Evolutionary conservation across 2,329 filamentous ascomycete species (phyloP), one percentile per base, ranked within the genome.

Genomic region (Penicillium sp.): DNA sequence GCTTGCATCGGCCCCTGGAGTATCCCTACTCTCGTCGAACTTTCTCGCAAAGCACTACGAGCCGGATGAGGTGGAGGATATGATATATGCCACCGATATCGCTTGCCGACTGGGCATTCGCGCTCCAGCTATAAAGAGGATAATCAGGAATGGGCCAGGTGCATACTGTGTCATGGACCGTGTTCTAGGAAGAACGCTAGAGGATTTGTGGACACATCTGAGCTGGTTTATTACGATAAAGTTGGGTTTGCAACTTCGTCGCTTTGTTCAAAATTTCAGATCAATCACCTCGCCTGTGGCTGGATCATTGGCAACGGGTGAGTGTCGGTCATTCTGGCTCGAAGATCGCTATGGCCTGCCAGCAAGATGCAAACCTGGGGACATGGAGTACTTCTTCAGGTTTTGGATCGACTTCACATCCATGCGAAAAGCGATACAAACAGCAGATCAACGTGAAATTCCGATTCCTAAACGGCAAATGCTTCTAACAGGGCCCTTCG

Each of bases 301-400:
- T 20, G 52, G 55, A 35, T 53, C 52, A 7, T 44, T 51, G 3
- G 36, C 27, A 16, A 43, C 39, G 6, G 46, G 46, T 15, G 36
- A 41, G 29, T 43, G 36, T 20, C 23, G 34, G 27, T 49, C 46
- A 18, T 49, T 54, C 39, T 58, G 41, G 41, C 48, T 58, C 18
- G 53, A 55, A 14, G 49, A 53, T 45, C 43, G 45, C 28, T 56
- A 43, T 38, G 39, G 48, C 2, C 38, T 57, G 11, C 56, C 49
- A 8, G 34, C 40, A 9, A 31, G 43, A 11, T 50, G 50, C 14
- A 41, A 37, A 17, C 36, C 45, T 6, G 26, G 20, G 29, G 43
- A 53, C 7, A 29, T 56, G 19, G 31, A 43, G 7, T 21, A 40
- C 15, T 58, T 53, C 41, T 21, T 54, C 21, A 33, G 35, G 11